A percentile compares a stretch with the other conserved stretches of the same genome.
These are phyloP conservation scores for Cryphonectria radicalis DNA, from an alignment of 2,329 filamentous ascomycete species.

Conservation along the genomic window DNA sequence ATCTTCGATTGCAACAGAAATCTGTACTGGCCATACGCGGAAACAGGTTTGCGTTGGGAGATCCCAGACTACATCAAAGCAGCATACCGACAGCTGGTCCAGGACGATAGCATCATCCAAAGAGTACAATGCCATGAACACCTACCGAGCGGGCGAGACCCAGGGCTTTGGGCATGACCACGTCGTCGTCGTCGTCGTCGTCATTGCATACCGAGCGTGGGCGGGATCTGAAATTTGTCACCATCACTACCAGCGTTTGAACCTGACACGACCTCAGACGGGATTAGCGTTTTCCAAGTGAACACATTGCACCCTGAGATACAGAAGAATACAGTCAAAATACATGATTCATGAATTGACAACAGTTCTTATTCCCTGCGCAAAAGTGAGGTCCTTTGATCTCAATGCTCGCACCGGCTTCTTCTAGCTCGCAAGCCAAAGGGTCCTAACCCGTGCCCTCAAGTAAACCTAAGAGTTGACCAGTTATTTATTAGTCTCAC, in stretches of 20 bases:
- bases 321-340: neutral
- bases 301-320: neutral
- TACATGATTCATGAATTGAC: neutral
- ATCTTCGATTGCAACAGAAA: neutral
- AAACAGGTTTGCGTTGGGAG: neutral
- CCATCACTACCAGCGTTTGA: neutral
- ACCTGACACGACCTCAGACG: neutral
- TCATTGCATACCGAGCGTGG: neutral
- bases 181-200: neutral
- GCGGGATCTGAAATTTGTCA: neutral
- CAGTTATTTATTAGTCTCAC: neutral
- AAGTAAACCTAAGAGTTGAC: neutral
- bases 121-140: neutral
- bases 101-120: neutral
- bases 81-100: neutral
- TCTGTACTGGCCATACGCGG: neutral
- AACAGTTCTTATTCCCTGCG: neutral
- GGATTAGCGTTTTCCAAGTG: neutral
- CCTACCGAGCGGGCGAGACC: neutral
- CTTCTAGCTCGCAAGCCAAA: neutral
- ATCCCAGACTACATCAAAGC: neutral
- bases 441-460: neutral
- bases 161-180: neutral
- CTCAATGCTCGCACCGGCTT: neutral
- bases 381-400: neutral